Percentiles rank a stretch among this genome's conserved stretches.
Evolutionary conservation across 805 yeast species (phyloP).

Genomic region (Kluyveromyces wickerhamii): DNA sequence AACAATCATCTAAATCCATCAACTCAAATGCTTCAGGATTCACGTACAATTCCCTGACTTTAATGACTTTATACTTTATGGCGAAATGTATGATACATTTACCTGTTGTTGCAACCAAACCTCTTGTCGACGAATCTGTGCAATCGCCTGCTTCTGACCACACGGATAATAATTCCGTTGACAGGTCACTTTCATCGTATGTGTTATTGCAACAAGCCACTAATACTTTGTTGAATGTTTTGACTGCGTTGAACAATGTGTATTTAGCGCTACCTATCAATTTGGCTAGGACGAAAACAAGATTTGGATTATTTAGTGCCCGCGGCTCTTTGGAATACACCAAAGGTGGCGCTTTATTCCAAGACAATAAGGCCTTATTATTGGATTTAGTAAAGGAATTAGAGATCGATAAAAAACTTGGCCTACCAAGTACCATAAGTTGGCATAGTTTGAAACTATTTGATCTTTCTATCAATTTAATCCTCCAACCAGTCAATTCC

Average conservation of each 20-base stretch:
- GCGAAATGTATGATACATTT: slow-evolving; percentile 57
- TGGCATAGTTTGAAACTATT: slow-evolving; percentile 46
- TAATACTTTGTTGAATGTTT: slow-evolving; percentile 47
- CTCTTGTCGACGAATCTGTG: slow-evolving; percentile 19
- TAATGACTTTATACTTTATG: slow-evolving; percentile 52
- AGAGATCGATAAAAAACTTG: slow-evolving; percentile 42
- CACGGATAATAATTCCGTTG: slow-evolving; percentile 8
- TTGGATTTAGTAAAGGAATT: slow-evolving; percentile 42
- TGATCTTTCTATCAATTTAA: slow-evolving; percentile 52
- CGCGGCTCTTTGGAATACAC: slow-evolving; percentile 75
- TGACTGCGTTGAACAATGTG: slow-evolving; percentile 36
- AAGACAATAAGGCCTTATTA: slow-evolving; percentile 55
- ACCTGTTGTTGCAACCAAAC: slow-evolving; percentile 47
- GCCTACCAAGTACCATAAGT: slow-evolving; percentile 55
- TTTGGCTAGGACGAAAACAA: slow-evolving; percentile 51
- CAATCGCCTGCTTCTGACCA: slow-evolving; percentile 1
- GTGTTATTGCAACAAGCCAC: slow-evolving; percentile 64
- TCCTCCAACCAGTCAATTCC: slow-evolving; percentile 45
- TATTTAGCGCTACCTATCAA: slow-evolving; percentile 59
- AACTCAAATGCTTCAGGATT: slow-evolving; percentile 12
- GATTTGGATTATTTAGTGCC: slow-evolving; percentile 58
- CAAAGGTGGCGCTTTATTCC: slow-evolving; percentile 73
- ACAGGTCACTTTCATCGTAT: slow-evolving; percentile 45
- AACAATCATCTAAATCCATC: slow-evolving; percentile 5
- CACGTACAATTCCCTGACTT: slow-evolving; percentile 33